These are phyloP conservation scores for Penicillium vulpinum DNA, from an alignment of 2,329 filamentous ascomycete species.

Conservation along the genomic window DNA sequence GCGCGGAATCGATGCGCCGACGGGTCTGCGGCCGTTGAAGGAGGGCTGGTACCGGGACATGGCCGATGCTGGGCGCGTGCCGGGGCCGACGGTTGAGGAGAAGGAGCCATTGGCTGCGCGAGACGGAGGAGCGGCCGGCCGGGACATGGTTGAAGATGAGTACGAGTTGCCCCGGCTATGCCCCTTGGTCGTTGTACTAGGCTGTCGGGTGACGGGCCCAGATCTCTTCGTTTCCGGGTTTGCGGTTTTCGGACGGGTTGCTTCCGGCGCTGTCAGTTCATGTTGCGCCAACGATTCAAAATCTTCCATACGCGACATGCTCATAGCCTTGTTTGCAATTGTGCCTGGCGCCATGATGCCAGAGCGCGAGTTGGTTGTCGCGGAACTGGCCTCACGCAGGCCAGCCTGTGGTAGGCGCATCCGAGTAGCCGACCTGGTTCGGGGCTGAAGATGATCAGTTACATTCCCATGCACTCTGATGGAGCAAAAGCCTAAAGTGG, in stretches of 20 bases:
- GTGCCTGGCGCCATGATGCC: constrained; percentile 47
- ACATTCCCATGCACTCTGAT: not conserved
- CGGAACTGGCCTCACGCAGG: constrained; percentile 54
- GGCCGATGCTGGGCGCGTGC: constrained; percentile 49
- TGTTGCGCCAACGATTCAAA: constrained; percentile 2
- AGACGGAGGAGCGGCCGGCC: constrained; percentile 45
- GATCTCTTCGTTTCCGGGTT: constrained; percentile 45
- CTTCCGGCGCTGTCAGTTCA: constrained; percentile 42
- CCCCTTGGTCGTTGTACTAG: constrained; percentile 44
- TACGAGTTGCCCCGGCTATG: constrained; percentile 41
- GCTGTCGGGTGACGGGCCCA: constrained; percentile 29
- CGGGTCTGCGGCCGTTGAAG: constrained; percentile 51
- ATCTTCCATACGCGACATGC: constrained; percentile 40
- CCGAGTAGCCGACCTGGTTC: constrained; percentile 28
- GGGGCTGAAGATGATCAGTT: constrained; percentile 20
- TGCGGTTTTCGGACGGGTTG: constrained; percentile 51
- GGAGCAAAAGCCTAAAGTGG: not conserved
- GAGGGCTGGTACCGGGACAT: constrained; percentile 55
- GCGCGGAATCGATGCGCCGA: constrained; percentile 44
- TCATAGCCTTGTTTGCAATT: constrained; percentile 50
- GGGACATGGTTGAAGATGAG: constrained; percentile 39
- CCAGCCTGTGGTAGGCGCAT: constrained; percentile 35
- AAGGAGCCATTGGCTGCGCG: constrained; percentile 53
- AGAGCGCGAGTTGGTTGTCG: constrained; percentile 55
- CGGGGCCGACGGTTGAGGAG: constrained; percentile 59